Evolutionary conservation across 108 stramenopile genomes (phyloP).

Genomic region (Pseudonitzschia multistriata): DNA sequence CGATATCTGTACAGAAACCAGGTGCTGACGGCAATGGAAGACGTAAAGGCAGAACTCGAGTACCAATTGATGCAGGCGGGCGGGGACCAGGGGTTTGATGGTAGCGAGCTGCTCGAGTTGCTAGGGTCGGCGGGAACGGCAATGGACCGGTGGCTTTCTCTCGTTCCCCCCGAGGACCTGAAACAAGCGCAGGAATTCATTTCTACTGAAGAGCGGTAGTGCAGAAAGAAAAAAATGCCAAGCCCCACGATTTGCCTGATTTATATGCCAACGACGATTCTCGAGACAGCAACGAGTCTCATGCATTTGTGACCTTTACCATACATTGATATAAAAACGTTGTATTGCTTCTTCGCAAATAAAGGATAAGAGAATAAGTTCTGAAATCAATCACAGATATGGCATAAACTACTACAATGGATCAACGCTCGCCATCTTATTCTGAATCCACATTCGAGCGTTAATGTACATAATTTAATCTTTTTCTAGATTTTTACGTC

Average conservation of each 20-base stretch:
- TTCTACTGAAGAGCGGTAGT: not conserved
- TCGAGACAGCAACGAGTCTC: no score
- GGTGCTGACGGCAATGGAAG: conserved; percentile 44
- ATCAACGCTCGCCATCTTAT: no score
- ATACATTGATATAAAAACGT: no score
- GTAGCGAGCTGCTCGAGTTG: conserved; percentile 37
- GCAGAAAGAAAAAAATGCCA: not conserved
- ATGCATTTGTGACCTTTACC: no score
- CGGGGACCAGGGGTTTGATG: conserved; percentile 12
- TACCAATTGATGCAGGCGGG: conserved; percentile 34
- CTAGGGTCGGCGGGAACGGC: conserved; percentile 30
- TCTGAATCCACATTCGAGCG: no score
- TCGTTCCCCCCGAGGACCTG: conserved; percentile 37
- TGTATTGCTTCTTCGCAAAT: no score
- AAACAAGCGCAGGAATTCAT: conserved; percentile 10
- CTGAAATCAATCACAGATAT: no score
- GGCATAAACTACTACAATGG: no score
- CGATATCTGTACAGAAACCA: conserved; percentile 52
- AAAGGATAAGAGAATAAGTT: no score
- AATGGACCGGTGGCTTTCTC: conserved; percentile 42
- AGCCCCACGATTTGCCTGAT: not conserved
- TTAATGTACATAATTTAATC: no score
- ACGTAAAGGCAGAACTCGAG: conserved; percentile 45
- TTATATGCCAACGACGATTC: no score
- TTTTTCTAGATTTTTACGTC: not conserved